Percentiles rank a stretch among this genome's conserved stretches.
phyloP scores from a whole-genome alignment of 139 green algal species.

The Eudorina sp. region DNA sequence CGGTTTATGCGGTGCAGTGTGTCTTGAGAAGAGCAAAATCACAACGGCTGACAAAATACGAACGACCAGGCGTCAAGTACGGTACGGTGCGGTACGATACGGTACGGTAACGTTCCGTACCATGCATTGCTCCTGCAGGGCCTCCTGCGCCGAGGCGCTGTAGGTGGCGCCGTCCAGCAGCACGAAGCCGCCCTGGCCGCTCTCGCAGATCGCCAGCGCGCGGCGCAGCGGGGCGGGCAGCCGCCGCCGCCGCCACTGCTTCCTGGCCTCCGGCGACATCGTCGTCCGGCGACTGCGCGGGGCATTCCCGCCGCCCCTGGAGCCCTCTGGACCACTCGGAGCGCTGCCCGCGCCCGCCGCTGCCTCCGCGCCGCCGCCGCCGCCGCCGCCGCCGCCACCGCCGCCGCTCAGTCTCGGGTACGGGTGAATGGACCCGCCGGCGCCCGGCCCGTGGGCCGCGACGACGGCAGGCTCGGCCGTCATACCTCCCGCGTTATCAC shows the following conservation, averaged over 20 bases:
- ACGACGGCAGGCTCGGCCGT: too few species aligned
- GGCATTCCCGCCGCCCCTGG: too few species aligned
- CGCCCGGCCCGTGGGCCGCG: too few species aligned
- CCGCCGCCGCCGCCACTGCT: not conserved
- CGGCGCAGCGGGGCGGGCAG: conserved; percentile 26
- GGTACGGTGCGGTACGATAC: too few species aligned
- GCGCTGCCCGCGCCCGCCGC: too few species aligned
- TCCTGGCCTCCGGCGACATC: not conserved
- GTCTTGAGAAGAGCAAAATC: too few species aligned
- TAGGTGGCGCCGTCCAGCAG: conserved; percentile 36
- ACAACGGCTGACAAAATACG: too few species aligned
- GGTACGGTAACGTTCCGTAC: too few species aligned
- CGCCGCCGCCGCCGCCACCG: not conserved
- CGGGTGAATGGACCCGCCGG: too few species aligned
- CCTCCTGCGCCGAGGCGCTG: conserved; percentile 30
- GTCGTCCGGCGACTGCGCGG: not conserved
- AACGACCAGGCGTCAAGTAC: too few species aligned
- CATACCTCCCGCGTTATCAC: too few species aligned
- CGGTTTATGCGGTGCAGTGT: too few species aligned
- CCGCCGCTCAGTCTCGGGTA: not conserved
- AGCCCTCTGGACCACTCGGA: not conserved
- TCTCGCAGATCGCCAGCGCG: conserved; percentile 33
- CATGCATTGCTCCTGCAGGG: conserved; percentile 47
- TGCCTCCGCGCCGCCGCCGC: not conserved
- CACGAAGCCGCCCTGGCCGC: conserved; percentile 36